phyloP scores from a whole-genome alignment of 2,329 filamentous ascomycete genomes.

The Fusarium continuum region DNA sequence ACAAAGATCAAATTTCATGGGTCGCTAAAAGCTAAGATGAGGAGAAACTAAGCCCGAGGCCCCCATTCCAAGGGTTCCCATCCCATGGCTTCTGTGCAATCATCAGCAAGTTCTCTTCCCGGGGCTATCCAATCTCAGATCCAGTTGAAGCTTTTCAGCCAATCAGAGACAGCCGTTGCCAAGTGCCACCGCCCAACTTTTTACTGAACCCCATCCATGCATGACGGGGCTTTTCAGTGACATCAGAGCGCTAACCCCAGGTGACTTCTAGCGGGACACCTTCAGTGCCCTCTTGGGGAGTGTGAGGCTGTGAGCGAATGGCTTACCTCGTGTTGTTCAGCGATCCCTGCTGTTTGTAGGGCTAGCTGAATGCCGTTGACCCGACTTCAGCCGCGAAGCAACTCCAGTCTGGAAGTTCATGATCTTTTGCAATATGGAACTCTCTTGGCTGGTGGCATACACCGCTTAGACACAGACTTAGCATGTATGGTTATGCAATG shows the following conservation, averaged over 20 bases:
- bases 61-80: constrained; percentile 27
- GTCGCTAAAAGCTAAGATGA: constrained; percentile 26
- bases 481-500: constrained; percentile 1
- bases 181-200: constrained; percentile 13
- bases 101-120: constrained; percentile 32
- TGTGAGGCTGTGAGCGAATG: constrained; percentile 29
- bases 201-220: too few relatives aligned
- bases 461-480: constrained; percentile 5
- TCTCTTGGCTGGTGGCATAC: constrained; percentile 19
- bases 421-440: constrained; percentile 11
- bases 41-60: constrained; percentile 3
- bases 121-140: constrained; percentile 28
- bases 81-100: constrained; percentile 24
- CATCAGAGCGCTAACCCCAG: constrained; percentile 29
- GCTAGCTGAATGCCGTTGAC: constrained; percentile 9
- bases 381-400: constrained; percentile 30
- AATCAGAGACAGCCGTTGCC: constrained; percentile 20
- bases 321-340: constrained; percentile 33
- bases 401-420: constrained; percentile 13
- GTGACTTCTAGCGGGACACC: constrained; percentile 19
- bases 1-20: constrained; percentile 1
- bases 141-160: constrained; percentile 7
- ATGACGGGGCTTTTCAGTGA: constrained; percentile 21
- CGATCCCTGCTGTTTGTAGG: constrained; percentile 21
- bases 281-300: constrained; percentile 6